phyloP scores from a whole-genome alignment of 306 rosid genomes.

The Mimosa bimucronata region DNA sequence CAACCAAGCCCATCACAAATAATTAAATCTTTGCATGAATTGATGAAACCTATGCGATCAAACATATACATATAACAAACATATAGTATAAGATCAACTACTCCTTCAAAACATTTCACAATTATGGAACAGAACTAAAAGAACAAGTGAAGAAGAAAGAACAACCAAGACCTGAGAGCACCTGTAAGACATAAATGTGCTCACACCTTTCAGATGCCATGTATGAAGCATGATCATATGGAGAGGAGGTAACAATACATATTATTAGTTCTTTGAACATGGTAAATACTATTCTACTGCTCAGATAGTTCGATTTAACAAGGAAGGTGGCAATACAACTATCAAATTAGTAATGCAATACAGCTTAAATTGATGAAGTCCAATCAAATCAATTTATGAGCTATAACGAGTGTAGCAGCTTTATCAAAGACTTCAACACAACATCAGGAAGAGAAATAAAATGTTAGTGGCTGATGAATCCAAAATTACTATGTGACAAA shows the following conservation, averaged over 20 bases:
- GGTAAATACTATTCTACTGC: neutral
- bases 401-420: constrained; percentile 14
- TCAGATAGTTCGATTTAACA: constrained; percentile 2
- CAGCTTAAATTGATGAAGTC: neutral
- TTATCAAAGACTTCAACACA: constrained; percentile 27
- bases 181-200: neutral
- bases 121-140: neutral
- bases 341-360: constrained; percentile 10
- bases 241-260: neutral
- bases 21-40: constrained; percentile 23
- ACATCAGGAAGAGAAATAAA: neutral
- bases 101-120: constrained; percentile 8
- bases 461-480: neutral
- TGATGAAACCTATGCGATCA: neutral
- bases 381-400: neutral
- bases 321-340: constrained; percentile 16
- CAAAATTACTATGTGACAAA: constrained; percentile 27
- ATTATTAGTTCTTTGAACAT: neutral
- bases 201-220: neutral
- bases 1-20: constrained; percentile 33
- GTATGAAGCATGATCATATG: neutral
- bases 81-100: constrained; percentile 16
- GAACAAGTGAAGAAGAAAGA: neutral
- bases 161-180: neutral
- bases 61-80: constrained; percentile 25